Evolutionary conservation across 257 asterid species (phyloP).

Genomic region (Gentiana dahurica): DNA sequence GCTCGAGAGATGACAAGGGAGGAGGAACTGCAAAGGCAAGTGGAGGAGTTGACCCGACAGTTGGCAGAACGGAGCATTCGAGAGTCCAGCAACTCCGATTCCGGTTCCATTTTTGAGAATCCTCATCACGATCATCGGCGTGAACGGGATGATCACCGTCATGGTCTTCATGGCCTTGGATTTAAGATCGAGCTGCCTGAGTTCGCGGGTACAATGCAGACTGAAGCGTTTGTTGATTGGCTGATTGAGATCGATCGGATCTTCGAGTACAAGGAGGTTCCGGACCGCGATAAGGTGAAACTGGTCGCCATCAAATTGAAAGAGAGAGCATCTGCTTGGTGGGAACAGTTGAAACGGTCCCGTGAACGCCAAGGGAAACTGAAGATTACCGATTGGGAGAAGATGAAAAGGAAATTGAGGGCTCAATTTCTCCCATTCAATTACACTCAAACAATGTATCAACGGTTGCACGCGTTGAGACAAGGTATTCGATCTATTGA

Average conservation of each 20-base stretch:
- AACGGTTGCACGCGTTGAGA: not conserved
- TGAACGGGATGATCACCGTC: too few relatives aligned
- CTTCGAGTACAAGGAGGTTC: not conserved
- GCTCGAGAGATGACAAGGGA: too few relatives aligned
- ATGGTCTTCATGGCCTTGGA: not conserved
- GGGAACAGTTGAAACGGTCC: conserved; percentile 1
- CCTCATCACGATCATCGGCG: too few relatives aligned
- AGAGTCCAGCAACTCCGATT: too few relatives aligned
- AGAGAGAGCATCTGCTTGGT: conserved; percentile 1
- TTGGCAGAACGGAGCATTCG: too few relatives aligned
- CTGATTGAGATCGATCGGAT: not conserved
- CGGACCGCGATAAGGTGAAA: not conserved
- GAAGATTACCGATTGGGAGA: not conserved
- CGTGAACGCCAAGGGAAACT: not conserved
- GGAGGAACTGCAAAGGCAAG: too few relatives aligned
- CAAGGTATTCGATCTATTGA: not conserved
- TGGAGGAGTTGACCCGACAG: too few relatives aligned
- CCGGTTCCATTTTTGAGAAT: too few relatives aligned
- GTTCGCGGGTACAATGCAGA: not conserved
- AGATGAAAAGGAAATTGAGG: not conserved
- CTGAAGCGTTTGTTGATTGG: not conserved
- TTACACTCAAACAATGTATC: not conserved
- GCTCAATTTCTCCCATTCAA: conserved; percentile 1
- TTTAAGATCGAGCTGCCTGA: not conserved
- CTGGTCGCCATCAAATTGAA: not conserved